Evolutionary conservation across 352 stramenopile species (phyloP), one percentile per base, ranked within the genome.

Genomic region (Pseudoperonospora humuli): DNA sequence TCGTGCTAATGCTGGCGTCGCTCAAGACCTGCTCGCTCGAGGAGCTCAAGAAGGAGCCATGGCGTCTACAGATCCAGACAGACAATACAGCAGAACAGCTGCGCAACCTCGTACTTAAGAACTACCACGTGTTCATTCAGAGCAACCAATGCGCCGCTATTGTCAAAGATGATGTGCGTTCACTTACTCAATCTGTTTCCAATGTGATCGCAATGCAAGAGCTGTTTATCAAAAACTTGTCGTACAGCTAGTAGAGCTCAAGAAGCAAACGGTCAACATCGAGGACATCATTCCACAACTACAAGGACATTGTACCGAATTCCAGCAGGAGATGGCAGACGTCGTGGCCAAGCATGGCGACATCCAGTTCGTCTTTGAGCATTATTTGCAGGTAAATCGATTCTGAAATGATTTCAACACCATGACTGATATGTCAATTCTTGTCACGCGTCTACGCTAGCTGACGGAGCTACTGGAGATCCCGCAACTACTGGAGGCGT

Each of bases 401-500:
- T 19, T 5, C 11, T 32, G 3, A 32, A 14, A 28, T 40, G 27
- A 15, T 14, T n/a, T n/a, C n/a, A n/a, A n/a, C n/a, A 27, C 7
- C 8, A 6, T 3, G 13, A 19, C 13, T 38, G 19, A 38, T 48
- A 13, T 34, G 17, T 29, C 20, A 37, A 54, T 45, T 44, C 41
- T 31, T 49, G 27, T 35, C 27, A 40, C 52, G 14, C 32, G 25
- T 46, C 14, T 29, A 11, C 5, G 7, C 7, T 43, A 96, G 79
- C 59, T 99, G 24, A 84, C 97, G n/a, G 94, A 98, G 61, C 65
- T 99, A 15, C 69, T 99, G 39, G 95, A 98, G 72, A 89, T 99
- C 21, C 96, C 96, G 6, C 96, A 97, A 55, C 67, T 98, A 23
- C 86, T 98, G 60, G 95, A 98, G 57, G 88, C 91, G 3, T 99